Conservation (phyloP, 2,329 filamentous ascomycete species). For the Niveomyces coronatus region DNA sequence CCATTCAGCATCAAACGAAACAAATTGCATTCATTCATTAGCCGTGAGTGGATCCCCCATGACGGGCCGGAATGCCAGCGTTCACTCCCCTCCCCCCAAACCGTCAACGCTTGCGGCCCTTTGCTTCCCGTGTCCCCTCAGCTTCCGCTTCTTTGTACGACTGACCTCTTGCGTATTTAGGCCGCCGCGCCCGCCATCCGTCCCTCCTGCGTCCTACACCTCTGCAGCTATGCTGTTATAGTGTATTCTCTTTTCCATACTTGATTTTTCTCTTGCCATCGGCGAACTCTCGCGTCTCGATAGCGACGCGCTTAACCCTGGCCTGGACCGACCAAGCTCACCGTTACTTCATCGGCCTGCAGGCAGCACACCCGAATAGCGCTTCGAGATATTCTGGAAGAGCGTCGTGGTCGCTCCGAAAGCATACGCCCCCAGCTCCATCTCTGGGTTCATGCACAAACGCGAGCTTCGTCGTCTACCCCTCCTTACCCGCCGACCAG, state of each 20-base stretch:
- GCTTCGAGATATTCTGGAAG: too few relatives aligned
- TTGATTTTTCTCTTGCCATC: too few relatives aligned
- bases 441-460: slow-evolving; percentile 29
- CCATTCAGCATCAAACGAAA: slow-evolving; percentile 5
- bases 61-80: neutral
- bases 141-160: slow-evolving; percentile 5
- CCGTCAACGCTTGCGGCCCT: slow-evolving; percentile 2
- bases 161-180: slow-evolving; percentile 2
- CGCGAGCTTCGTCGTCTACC: slow-evolving; percentile 24
- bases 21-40: slow-evolving; percentile 4
- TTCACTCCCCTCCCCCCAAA: slow-evolving; percentile 5
- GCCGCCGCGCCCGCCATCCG: neutral
- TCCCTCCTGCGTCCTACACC: neutral
- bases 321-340: slow-evolving; percentile 1
- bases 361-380: neutral
- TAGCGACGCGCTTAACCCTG: too few relatives aligned
- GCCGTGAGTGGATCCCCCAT: slow-evolving; percentile 5
- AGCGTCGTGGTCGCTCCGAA: neutral
- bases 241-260: neutral
- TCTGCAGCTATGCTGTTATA: slow-evolving; percentile 6
- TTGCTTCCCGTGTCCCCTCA: slow-evolving; percentile 1
- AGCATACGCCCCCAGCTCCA: slow-evolving; percentile 16
- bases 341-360: slow-evolving; percentile 4
- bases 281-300: too few relatives aligned
- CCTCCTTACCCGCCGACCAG: slow-evolving; percentile 23